Base-by-base conservation (phyloP, 2,329 filamentous ascomycete genomes). In the Ceratocystis alfenasii region DNA sequence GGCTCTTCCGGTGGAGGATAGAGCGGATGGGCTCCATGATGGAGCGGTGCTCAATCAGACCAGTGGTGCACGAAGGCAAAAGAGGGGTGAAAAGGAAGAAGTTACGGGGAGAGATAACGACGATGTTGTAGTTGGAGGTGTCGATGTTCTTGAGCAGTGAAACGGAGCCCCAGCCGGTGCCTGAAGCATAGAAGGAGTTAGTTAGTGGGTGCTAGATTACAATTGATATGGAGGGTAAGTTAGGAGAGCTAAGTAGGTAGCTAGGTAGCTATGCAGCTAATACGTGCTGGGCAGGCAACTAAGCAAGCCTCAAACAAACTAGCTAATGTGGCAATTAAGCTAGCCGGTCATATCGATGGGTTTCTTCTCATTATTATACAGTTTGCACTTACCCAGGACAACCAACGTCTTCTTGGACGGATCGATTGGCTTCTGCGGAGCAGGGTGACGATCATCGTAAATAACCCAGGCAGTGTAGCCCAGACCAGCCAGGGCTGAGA, bases 1-100 rank as follows among this genome's bases (percentile, higher is more conserved):
- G 88, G 79, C 90, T 91, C 84, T 97, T 97, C 80, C 94, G 89
- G 74, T 92, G 89, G 71, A 96, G 83, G 76, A 99, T 96, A 75
- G 94, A 90, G 74, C 94, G 90, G 72, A 99, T 88, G 66, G 94
- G 94, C 80, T 99, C 94, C 94, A 99, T 99, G 78, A 99, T 99
- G 74, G 92, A 97, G 75, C 94, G 90, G 81, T 97, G 94, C 82
- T 99, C 94, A 76, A 99, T 94, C 72, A 90, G 88, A 73, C 94
- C 94, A 70, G 93, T 96, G 64, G 94, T 97, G 79, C 94, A 99
- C 74, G 93, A 97, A 70, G 94, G 94, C 69, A 99, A 85, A 68
- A 99, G 86, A 68, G 94, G 94, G 36, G 94, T 99, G 83, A 99
- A 99, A 71, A 99, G 87, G 86, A 99, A 99, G 84, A 96, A 99